Evolutionary conservation across 73 alveolate genomes (phyloP).

Genomic region (Paramecium pentaurelia): DNA sequence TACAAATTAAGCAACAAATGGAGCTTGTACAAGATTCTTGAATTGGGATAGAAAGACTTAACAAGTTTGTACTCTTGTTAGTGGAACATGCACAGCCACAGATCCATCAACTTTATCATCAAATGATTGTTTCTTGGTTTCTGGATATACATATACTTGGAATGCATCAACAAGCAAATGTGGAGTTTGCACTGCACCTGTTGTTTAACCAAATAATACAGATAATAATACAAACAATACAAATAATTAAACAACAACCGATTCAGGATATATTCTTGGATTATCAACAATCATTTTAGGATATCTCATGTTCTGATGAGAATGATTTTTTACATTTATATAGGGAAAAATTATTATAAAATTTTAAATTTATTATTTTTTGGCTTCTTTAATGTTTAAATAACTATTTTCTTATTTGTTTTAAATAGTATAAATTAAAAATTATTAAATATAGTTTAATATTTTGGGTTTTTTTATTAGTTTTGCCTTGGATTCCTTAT

Average conservation of each 20-base stretch:
- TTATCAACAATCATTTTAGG: not conserved
- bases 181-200: not conserved
- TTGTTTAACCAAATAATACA: not conserved
- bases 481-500: too few relatives aligned
- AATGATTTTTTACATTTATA: not conserved
- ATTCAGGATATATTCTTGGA: not conserved
- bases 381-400: too few relatives aligned
- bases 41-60: not conserved
- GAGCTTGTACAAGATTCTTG: not conserved
- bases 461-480: too few relatives aligned
- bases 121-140: not conserved
- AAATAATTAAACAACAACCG: not conserved
- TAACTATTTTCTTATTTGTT: too few relatives aligned
- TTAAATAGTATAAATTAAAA: too few relatives aligned
- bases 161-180: conserved; percentile 1
- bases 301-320: not conserved
- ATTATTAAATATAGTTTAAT: too few relatives aligned
- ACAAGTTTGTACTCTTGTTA: not conserved
- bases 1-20: not conserved
- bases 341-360: not conserved
- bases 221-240: not conserved
- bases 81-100: not conserved
- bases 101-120: not conserved
- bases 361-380: too few relatives aligned
- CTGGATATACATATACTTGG: conserved; percentile 13